Evolutionary conservation across 2,329 filamentous ascomycete species (phyloP).

Genomic region (Sclerotinia trifoliorum): DNA sequence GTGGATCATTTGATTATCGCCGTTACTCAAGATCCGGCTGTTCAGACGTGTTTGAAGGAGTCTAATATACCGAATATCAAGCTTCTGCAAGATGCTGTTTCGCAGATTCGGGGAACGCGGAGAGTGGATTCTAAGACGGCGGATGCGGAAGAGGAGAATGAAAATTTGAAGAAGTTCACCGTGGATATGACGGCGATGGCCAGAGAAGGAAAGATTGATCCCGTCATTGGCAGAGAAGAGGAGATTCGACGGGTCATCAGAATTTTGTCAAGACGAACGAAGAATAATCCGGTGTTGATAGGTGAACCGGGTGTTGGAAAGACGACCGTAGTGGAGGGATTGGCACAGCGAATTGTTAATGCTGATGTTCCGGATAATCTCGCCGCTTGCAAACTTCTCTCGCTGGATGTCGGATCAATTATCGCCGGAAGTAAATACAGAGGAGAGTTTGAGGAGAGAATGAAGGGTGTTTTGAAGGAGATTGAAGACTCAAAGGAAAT

Average conservation of each 20-base stretch:
- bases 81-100: constrained; percentile 84
- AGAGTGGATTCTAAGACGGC: constrained; percentile 95
- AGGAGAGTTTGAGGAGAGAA: constrained; percentile 97
- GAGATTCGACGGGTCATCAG: constrained; percentile 90
- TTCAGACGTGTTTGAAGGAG: constrained; percentile 75
- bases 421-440: constrained; percentile 98
- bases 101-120: constrained; percentile 87
- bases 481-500: constrained; percentile 93
- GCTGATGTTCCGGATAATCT: constrained; percentile 94
- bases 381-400: constrained; percentile 88
- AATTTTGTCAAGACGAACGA: constrained; percentile 88
- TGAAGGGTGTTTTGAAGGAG: constrained; percentile 98
- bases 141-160: constrained; percentile 86
- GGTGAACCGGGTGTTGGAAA: constrained; percentile 98
- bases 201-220: constrained; percentile 95
- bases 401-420: constrained; percentile 89
- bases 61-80: constrained; percentile 90
- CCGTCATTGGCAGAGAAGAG: constrained; percentile 94
- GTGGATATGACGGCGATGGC: constrained; percentile 98
- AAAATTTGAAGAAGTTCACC: constrained; percentile 96
- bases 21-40: constrained; percentile 72
- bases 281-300: constrained; percentile 98
- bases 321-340: constrained; percentile 94
- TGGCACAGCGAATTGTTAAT: constrained; percentile 94
- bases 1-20: constrained; percentile 91